Conservation (phyloP, 805 yeast species). For the Kluyveromyces nonfermentans region DNA sequence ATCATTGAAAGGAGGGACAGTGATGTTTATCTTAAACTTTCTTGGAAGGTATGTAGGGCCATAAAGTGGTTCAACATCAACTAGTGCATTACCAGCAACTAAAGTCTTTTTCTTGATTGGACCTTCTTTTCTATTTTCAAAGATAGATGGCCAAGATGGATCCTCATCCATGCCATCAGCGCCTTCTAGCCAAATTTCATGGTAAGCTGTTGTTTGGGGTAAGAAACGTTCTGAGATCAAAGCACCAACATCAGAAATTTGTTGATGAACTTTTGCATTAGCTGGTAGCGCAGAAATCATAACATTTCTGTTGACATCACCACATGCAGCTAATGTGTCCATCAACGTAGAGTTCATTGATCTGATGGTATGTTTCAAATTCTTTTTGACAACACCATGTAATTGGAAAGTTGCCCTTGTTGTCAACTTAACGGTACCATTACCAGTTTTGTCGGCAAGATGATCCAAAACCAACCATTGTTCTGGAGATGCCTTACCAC, state of each 20-base stretch:
- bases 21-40: conserved; percentile 88
- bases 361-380: conserved; percentile 82
- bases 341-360: conserved; percentile 84
- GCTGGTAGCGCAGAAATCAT: conserved; percentile 86
- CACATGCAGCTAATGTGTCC: conserved; percentile 97
- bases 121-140: conserved; percentile 61
- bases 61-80: conserved; percentile 78
- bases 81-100: conserved; percentile 80
- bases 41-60: conserved; percentile 85
- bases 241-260: conserved; percentile 55
- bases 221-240: conserved; percentile 71
- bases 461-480: conserved; percentile 87
- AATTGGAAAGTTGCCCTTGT: conserved; percentile 96
- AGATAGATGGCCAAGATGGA: conserved; percentile 51
- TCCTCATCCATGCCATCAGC: conserved; percentile 59
- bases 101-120: conserved; percentile 73
- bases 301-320: conserved; percentile 95
- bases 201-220: conserved; percentile 91
- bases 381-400: conserved; percentile 87
- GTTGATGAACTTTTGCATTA: conserved; percentile 71
- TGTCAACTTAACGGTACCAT: conserved; percentile 87
- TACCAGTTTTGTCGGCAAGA: conserved; percentile 74
- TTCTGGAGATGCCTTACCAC: conserved; percentile 77
- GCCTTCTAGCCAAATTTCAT: conserved; percentile 94
- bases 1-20: conserved; percentile 94